Conservation (phyloP, 352 stramenopile species). For the Globisporangium heterothallicum region DNA sequence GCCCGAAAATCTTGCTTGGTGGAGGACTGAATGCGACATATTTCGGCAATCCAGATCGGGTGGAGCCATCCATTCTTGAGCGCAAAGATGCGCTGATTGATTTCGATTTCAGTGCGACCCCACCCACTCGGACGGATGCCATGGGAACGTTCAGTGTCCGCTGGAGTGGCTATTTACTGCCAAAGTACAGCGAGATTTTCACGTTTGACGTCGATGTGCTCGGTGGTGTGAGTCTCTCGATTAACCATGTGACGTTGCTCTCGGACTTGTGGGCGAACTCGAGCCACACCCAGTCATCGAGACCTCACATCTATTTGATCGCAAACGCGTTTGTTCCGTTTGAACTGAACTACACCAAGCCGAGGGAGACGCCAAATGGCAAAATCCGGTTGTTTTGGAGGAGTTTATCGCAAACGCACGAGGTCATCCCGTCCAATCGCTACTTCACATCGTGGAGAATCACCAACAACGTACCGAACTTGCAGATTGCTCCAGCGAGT, state of each 20-base stretch:
- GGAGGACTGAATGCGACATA: slow-evolving; percentile 58
- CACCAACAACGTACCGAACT: slow-evolving; percentile 44
- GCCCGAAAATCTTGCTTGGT: slow-evolving; percentile 39
- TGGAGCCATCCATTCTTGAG: slow-evolving; percentile 20
- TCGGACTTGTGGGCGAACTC: slow-evolving; percentile 18
- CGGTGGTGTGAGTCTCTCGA: slow-evolving; percentile 25
- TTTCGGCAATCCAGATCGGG: slow-evolving; percentile 25
- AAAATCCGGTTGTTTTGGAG: slow-evolving; percentile 41
- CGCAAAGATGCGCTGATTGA: slow-evolving; percentile 32
- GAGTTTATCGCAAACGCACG: slow-evolving; percentile 39
- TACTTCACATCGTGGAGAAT: slow-evolving; percentile 55
- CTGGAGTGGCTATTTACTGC: slow-evolving; percentile 49
- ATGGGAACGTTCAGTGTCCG: slow-evolving; percentile 49
- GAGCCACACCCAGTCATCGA: slow-evolving; percentile 6
- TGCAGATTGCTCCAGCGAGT: slow-evolving; percentile 30
- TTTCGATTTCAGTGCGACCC: slow-evolving; percentile 40
- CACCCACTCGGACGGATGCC: slow-evolving; percentile 27
- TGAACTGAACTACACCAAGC: slow-evolving; percentile 53
- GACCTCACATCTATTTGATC: slow-evolving; percentile 17
- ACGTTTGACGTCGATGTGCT: slow-evolving; percentile 36
- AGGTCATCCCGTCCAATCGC: slow-evolving; percentile 34
- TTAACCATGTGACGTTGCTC: slow-evolving; percentile 17
- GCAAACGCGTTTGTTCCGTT: slow-evolving; percentile 36
- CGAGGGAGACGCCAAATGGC: slow-evolving; percentile 20
- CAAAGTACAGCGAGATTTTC: slow-evolving; percentile 51